Conservation (phyloP, 768 basidiomycete species). For the Naganishia kalamii region DNA sequence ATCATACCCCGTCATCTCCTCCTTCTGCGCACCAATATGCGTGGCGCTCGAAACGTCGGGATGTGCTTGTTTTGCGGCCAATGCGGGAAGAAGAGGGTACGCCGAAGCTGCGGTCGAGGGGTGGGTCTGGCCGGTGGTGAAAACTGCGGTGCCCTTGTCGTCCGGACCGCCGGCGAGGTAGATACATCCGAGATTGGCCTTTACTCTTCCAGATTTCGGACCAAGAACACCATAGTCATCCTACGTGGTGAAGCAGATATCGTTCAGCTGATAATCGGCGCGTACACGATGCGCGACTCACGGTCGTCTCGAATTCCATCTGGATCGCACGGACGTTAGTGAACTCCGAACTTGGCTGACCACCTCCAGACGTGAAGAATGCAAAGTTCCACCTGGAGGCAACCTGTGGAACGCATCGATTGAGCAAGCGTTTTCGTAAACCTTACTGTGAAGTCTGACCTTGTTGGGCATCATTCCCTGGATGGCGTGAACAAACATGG, state of each 20-base stretch:
- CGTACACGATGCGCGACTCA: neutral
- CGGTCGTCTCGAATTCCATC: constrained; percentile 87
- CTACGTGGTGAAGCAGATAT: constrained; percentile 1
- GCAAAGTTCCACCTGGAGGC: constrained; percentile 94
- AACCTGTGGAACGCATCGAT: constrained; percentile 44
- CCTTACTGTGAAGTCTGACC: constrained; percentile 37
- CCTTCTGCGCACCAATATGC: constrained; percentile 57
- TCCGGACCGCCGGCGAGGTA: constrained; percentile 25
- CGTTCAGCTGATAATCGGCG: neutral
- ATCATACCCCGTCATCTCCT: constrained; percentile 74
- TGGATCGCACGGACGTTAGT: constrained; percentile 73
- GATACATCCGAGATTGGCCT: constrained; percentile 66
- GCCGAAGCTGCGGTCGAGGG: neutral
- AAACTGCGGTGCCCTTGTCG: constrained; percentile 21
- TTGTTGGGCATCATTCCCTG: constrained; percentile 97
- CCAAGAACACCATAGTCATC: constrained; percentile 72
- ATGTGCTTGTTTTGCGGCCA: neutral
- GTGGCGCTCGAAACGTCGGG: constrained; percentile 34
- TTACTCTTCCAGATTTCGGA: constrained; percentile 71
- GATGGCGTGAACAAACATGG: constrained; percentile 87
- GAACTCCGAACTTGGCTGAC: constrained; percentile 52
- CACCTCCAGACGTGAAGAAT: constrained; percentile 67
- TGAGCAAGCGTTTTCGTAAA: neutral
- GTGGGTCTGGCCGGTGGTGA: constrained; percentile 39
- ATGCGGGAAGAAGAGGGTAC: constrained; percentile 6